phyloP scores from a whole-genome alignment of 352 stramenopile genomes.

The Phytophthora vignae region DNA sequence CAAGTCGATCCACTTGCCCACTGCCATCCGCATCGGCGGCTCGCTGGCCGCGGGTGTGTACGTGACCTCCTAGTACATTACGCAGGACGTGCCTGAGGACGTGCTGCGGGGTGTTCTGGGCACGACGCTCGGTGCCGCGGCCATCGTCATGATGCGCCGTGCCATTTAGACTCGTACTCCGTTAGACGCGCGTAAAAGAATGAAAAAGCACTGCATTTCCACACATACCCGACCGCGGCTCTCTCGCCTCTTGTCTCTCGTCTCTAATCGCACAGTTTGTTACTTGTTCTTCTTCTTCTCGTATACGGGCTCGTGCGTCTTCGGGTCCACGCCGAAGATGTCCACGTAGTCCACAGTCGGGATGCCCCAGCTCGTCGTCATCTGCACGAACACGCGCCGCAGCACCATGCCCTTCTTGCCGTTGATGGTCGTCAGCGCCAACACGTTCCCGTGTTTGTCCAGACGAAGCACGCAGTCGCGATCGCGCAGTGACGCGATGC shows the following conservation, averaged over 20 bases:
- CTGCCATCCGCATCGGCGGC: constrained; percentile 68
- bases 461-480: constrained; percentile 66
- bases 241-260: constrained; percentile 18
- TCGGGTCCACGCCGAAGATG: constrained; percentile 78
- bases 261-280: constrained; percentile 9
- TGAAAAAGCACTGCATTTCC: constrained; percentile 33
- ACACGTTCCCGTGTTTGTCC: constrained; percentile 62
- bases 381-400: constrained; percentile 85
- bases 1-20: constrained; percentile 83
- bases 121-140: constrained; percentile 71
- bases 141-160: constrained; percentile 84
- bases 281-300: constrained; percentile 89
- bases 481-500: constrained; percentile 76
- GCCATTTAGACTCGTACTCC: constrained; percentile 53
- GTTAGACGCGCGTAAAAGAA: constrained; percentile 11
- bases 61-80: constrained; percentile 87
- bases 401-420: constrained; percentile 70
- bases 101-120: constrained; percentile 76
- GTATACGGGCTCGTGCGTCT: constrained; percentile 70
- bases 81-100: constrained; percentile 79
- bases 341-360: constrained; percentile 86
- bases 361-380: constrained; percentile 85
- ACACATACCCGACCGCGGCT: constrained; percentile 28
- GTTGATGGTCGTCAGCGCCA: constrained; percentile 76
- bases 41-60: constrained; percentile 72